A percentile compares a stretch with the other conserved stretches of the same genome.
phyloP scores from a whole-genome alignment of 306 rosid species.

The Ormosia emarginata region DNA sequence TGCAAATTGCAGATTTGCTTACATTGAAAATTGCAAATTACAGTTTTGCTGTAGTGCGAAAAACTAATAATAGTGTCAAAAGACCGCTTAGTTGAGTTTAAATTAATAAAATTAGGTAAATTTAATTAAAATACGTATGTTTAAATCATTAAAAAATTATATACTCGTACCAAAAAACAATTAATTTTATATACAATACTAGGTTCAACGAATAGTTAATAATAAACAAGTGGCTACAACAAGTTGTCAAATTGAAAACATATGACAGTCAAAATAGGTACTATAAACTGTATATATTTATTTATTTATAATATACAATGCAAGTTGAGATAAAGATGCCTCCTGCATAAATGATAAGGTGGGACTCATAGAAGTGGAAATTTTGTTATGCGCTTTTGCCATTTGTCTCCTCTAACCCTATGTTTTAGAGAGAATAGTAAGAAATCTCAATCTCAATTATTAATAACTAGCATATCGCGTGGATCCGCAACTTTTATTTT shows the following conservation, averaged over 20 bases:
- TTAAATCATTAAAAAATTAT: no score
- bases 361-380: not conserved
- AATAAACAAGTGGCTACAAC: not conserved
- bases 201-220: not conserved
- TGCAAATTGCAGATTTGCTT: not conserved
- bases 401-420: no score
- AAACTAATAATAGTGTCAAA: not conserved
- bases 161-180: no score
- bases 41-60: not conserved
- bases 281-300: not conserved
- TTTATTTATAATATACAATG: not conserved
- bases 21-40: not conserved
- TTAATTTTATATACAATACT: no score
- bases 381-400: not conserved
- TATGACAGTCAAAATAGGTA: not conserved
- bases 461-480: no score
- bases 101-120: no score
- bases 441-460: no score
- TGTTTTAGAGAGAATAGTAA: no score
- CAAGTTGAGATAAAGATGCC: not conserved
- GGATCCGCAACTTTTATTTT: no score
- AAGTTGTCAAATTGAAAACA: not conserved
- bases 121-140: not conserved
- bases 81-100: not conserved
- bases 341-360: not conserved